Conservation (phyloP, 2,329 filamentous ascomycete genomes). For the Cryphonectria nitschkei region DNA sequence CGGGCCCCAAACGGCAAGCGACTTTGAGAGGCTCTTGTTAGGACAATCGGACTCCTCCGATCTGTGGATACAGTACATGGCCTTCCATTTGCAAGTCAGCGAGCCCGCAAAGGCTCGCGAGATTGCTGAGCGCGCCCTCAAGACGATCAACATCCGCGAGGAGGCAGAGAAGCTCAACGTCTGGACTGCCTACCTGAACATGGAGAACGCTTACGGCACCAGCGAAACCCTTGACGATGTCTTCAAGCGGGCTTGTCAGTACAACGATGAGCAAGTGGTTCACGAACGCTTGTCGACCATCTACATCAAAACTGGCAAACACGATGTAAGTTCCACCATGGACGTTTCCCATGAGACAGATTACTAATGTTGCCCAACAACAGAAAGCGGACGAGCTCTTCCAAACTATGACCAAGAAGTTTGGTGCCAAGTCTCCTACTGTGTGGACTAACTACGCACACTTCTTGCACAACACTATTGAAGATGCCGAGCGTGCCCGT, state of each 20-base stretch:
- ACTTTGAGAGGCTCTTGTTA: conserved; percentile 91
- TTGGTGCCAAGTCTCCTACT: conserved; percentile 75
- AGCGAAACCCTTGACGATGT: conserved; percentile 81
- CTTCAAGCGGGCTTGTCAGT: conserved; percentile 90
- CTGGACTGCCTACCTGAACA: conserved; percentile 92
- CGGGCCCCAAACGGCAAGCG: conserved; percentile 85
- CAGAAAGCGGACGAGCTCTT: conserved; percentile 90
- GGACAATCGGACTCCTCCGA: conserved; percentile 91
- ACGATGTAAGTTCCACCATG: conserved; percentile 62
- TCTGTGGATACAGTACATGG: conserved; percentile 97
- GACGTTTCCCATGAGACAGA: neutral
- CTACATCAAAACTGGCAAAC: conserved; percentile 89
- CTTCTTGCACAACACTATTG: conserved; percentile 79
- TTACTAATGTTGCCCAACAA: conserved; percentile 25
- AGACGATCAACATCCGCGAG: conserved; percentile 88
- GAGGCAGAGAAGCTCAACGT: conserved; percentile 92
- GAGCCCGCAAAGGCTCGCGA: conserved; percentile 87
- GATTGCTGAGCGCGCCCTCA: conserved; percentile 86
- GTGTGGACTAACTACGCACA: conserved; percentile 95
- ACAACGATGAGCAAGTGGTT: conserved; percentile 89
- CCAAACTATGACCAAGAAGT: conserved; percentile 85
- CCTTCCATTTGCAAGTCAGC: conserved; percentile 92
- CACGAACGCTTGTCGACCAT: conserved; percentile 90
- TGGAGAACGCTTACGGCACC: conserved; percentile 88
- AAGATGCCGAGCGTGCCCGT: conserved; percentile 73